phyloP scores from a whole-genome alignment of 1,139 yeast species.

The Candida glucosophila region DNA sequence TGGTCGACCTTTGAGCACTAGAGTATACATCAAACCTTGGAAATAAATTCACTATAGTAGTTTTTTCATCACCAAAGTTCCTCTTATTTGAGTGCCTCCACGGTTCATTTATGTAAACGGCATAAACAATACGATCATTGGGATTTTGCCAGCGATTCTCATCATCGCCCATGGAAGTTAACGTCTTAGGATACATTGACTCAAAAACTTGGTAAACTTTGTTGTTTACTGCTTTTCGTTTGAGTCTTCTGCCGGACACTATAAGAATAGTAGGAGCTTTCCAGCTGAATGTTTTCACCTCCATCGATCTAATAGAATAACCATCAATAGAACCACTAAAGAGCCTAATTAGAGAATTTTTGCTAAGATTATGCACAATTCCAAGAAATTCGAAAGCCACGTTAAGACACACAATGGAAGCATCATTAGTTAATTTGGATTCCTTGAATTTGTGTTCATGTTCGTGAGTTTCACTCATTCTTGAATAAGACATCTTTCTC shows the following conservation, averaged over 20 bases:
- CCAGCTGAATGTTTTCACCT: conserved; percentile 83
- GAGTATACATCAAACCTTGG: conserved; percentile 57
- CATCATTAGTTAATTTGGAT: conserved; percentile 32
- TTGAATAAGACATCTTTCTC: too few relatives aligned
- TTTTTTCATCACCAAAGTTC: conserved; percentile 56
- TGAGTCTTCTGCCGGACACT: conserved; percentile 54
- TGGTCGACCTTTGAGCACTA: conserved; percentile 22
- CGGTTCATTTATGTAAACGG: conserved; percentile 55
- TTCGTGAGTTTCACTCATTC: conserved; percentile 1
- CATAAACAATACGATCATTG: conserved; percentile 45
- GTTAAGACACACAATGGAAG: conserved; percentile 34
- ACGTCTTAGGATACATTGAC: conserved; percentile 43
- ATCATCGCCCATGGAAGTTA: conserved; percentile 22
- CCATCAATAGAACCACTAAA: conserved; percentile 74
- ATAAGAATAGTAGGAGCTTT: conserved; percentile 73
- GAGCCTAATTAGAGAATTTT: conserved; percentile 46
- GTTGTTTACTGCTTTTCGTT: conserved; percentile 28
- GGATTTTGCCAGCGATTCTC: conserved; percentile 25
- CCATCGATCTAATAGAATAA: conserved; percentile 79
- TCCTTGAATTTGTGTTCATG: conserved; percentile 14
- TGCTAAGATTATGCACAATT: conserved; percentile 15
- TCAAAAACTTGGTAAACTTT: conserved; percentile 45
- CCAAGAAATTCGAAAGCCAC: conserved; percentile 16
- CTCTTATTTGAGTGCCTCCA: conserved; percentile 72
- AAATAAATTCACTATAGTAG: conserved; percentile 50